phyloP scores from a whole-genome alignment of 177 flowering plant species.

The Vitis hybrid region DNA sequence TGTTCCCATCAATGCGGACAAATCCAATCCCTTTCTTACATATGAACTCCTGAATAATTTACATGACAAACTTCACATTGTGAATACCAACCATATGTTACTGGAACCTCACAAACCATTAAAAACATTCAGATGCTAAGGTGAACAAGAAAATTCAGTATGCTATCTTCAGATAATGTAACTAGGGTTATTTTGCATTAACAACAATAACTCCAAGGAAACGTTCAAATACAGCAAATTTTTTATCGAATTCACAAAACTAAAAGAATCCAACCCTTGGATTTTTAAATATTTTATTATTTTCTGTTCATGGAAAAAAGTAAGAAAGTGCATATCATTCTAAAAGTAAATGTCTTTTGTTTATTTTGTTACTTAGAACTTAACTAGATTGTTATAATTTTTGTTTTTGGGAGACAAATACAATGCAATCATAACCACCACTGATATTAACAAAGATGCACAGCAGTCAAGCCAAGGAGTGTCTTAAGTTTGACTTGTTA shows the following conservation, averaged over 20 bases:
- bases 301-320: neutral
- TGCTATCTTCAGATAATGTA: neutral
- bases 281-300: too few species aligned
- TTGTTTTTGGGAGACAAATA: neutral
- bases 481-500: too few species aligned
- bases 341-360: neutral
- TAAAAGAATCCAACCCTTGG: neutral
- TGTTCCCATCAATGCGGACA: constrained; percentile 82
- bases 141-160: constrained; percentile 1
- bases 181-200: too few species aligned
- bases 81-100: constrained; percentile 4
- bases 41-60: constrained; percentile 51
- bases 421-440: neutral
- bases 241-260: neutral
- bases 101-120: neutral
- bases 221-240: neutral
- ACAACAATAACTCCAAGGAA: neutral
- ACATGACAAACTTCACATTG: constrained; percentile 4
- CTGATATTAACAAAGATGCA: neutral
- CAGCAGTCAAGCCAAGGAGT: too few species aligned
- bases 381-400: neutral
- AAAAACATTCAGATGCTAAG: neutral
- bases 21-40: constrained; percentile 69
- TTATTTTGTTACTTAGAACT: neutral
- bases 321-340: neutral